Conservation (phyloP, 2,329 filamentous ascomycete species). For the Apiospora pterosperma region DNA sequence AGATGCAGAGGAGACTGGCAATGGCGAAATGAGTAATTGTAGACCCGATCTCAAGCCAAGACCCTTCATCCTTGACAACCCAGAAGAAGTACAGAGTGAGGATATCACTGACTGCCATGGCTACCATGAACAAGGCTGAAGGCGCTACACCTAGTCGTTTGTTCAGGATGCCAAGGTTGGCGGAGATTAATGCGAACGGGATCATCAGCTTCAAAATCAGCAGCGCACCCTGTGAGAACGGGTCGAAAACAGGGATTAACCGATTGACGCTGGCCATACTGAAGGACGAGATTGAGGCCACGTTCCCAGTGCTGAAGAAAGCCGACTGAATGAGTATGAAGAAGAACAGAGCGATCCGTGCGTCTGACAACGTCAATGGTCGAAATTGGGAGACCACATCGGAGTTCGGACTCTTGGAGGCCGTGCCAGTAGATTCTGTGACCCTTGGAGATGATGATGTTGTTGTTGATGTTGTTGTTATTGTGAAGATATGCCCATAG, state of each 20-base stretch:
- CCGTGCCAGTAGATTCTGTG: slow-evolving; percentile 11
- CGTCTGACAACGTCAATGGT: slow-evolving; percentile 74
- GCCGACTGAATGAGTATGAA: slow-evolving; percentile 91
- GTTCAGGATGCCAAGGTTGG: slow-evolving; percentile 92
- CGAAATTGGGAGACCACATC: slow-evolving; percentile 43
- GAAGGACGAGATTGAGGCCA: slow-evolving; percentile 91
- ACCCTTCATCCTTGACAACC: slow-evolving; percentile 94
- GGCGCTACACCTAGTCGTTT: slow-evolving; percentile 78
- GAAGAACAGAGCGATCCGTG: slow-evolving; percentile 89
- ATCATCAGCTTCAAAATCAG: slow-evolving; percentile 88
- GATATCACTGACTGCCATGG: slow-evolving; percentile 87
- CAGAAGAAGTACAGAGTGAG: slow-evolving; percentile 97
- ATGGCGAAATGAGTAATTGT: slow-evolving; percentile 96
- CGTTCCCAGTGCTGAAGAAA: slow-evolving; percentile 96
- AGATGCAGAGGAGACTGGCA: slow-evolving; percentile 83
- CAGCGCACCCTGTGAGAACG: slow-evolving; percentile 85
- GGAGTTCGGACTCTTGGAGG: slow-evolving; percentile 15
- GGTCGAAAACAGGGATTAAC: slow-evolving; percentile 87
- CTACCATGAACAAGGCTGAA: slow-evolving; percentile 87
- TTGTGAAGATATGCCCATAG: slow-evolving; percentile 56
- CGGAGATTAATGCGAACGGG: slow-evolving; percentile 87
- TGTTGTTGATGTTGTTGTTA: too few relatives aligned
- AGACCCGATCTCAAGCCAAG: slow-evolving; percentile 95
- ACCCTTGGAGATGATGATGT: slow-evolving; percentile 14
- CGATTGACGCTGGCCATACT: slow-evolving; percentile 86